Base-by-base conservation (phyloP, 1,284 basidiomycete species). In the Neolentinus lepideus region DNA sequence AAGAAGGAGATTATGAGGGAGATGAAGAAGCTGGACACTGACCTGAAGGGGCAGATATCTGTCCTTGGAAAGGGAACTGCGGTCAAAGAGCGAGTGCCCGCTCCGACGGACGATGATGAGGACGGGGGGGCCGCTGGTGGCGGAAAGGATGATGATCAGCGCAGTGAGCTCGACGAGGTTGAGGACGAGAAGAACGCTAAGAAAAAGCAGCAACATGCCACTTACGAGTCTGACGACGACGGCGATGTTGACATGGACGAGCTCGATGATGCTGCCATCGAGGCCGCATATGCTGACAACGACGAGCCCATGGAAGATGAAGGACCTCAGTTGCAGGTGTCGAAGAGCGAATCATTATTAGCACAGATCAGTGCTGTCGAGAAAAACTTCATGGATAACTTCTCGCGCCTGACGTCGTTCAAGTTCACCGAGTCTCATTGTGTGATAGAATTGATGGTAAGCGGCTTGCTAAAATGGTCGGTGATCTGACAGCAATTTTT, bases 1-100 rank as follows among this genome's bases (percentile, higher is more conserved):
- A 93, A 89, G 71, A 92, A 88, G 70, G 94, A 97, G 71, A 89
- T 98, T 64, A 75, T 84, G 57, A 71, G 76, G 47, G 96, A 98
- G 75, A 82, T 98, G 76, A 93, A 92, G 72, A 90, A 85, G 67
- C 78, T 94, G 31, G 84, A 88, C 60, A 85, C 88, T 54, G 90
- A 97, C 66, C 72, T 92, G 58, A 90, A 83, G 66, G 82, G 79
- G 62, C 94, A 98, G 70, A 85, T 88, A 61, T 74, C 81, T 14
- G 83, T 89, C 55, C 81, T 98, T 35, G 95, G 95, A 6, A 89
- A 89, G 69, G 94, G 91, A 26, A 85, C 75, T 58, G 71, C 73
- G 22, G 72, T 76, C 52, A 72, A 70, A 48, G 75, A 85, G 62
- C 75, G 76, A 31, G 64, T 65, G 22, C 73, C 65, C 36, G 69